Evolutionary conservation across 1,284 basidiomycete genomes (phyloP).

Genomic region (Prillingera fragicola): DNA sequence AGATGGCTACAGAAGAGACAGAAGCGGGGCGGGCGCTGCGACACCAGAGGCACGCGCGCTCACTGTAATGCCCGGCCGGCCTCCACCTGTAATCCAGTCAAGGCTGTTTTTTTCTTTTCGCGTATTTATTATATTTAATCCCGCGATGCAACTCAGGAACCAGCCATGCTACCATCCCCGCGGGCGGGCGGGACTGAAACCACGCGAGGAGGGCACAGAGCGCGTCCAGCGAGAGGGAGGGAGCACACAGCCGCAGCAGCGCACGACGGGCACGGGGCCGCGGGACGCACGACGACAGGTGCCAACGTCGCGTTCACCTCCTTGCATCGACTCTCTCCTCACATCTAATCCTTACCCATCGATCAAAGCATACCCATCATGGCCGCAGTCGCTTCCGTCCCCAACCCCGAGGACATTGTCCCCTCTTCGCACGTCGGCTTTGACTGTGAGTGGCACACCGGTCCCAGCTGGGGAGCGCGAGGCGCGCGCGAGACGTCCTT

Average conservation of each 20-base stretch:
- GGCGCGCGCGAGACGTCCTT: not conserved
- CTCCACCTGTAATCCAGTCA: too few relatives aligned
- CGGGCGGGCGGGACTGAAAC: too few relatives aligned
- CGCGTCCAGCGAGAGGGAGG: not conserved
- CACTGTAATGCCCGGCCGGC: too few relatives aligned
- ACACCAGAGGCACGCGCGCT: too few relatives aligned
- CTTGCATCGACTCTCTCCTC: not conserved
- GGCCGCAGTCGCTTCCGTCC: constrained; percentile 21
- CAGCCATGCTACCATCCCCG: too few relatives aligned
- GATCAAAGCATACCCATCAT: constrained; percentile 14
- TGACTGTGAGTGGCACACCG: constrained; percentile 54
- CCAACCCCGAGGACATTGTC: constrained; percentile 59
- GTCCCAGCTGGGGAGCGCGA: not conserved
- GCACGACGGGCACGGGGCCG: not conserved
- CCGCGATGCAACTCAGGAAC: too few relatives aligned
- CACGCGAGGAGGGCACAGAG: not conserved
- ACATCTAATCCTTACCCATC: constrained; percentile 1
- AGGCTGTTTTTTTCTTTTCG: too few relatives aligned
- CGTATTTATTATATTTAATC: too few relatives aligned
- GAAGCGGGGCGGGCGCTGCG: too few relatives aligned
- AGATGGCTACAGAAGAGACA: too few relatives aligned
- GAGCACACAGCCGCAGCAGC: not conserved
- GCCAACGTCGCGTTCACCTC: not conserved
- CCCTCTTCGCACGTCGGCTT: constrained; percentile 87
- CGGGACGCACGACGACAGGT: not conserved